These are phyloP conservation scores for Irpex sp. DNA, from an alignment of 1,284 basidiomycete genomes.

Conservation along the genomic window DNA sequence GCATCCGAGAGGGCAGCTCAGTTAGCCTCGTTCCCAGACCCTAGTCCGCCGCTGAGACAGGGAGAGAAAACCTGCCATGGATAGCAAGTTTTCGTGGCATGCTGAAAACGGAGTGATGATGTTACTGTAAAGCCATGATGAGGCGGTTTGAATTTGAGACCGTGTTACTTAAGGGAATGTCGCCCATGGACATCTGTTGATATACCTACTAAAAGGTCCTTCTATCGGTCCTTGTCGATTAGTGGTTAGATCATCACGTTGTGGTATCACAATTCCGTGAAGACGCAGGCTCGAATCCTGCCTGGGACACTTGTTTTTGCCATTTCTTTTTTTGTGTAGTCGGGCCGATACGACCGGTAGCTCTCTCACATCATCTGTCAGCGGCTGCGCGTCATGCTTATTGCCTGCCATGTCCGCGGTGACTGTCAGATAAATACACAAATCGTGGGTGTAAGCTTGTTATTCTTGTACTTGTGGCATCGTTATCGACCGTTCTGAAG, in stretches of 20 bases:
- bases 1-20: no score
- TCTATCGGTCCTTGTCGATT: conserved; percentile 12
- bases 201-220: neutral
- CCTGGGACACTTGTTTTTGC: conserved; percentile 11
- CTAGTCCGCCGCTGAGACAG: no score
- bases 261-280: conserved; percentile 11
- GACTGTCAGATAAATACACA: neutral
- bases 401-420: no score
- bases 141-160: no score
- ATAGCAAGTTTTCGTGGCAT: no score
- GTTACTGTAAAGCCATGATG: no score
- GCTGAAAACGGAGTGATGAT: no score
- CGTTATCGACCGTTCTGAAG: no score
- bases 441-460: neutral
- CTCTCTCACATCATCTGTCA: neutral
- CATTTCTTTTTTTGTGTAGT: neutral
- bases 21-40: no score
- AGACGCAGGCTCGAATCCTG: conserved; percentile 13
- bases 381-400: neutral
- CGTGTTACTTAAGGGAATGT: no score
- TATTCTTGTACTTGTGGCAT: neutral
- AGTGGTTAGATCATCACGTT: conserved; percentile 14
- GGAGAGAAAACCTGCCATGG: no score
- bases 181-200: neutral
- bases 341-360: neutral